Evolutionary conservation across 2,329 filamentous ascomycete genomes (phyloP).

Genomic region (Sclerotinia trifoliorum): DNA sequence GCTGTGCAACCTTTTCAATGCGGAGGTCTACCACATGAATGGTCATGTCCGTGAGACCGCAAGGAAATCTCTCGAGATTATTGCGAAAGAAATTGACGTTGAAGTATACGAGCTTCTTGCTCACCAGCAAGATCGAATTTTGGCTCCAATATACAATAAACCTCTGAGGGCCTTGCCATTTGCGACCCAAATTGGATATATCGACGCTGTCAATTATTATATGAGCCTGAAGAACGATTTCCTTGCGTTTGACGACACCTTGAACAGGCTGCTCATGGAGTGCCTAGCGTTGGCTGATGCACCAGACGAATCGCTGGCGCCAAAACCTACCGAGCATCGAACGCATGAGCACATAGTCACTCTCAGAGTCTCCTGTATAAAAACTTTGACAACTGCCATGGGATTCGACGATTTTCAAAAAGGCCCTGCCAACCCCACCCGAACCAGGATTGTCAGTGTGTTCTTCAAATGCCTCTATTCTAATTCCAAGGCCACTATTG

Average conservation of each 20-base stretch:
- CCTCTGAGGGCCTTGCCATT: conserved; percentile 91
- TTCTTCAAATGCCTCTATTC: conserved; percentile 99
- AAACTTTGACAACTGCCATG: conserved; percentile 89
- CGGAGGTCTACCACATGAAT: conserved; percentile 93
- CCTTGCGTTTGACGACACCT: conserved; percentile 85
- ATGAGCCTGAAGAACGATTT: conserved; percentile 86
- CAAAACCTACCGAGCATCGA: conserved; percentile 90
- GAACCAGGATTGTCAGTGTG: conserved; percentile 78
- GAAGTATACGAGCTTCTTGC: conserved; percentile 86
- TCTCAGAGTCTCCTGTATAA: conserved; percentile 88
- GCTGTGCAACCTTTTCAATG: conserved; percentile 81
- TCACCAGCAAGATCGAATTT: conserved; percentile 83
- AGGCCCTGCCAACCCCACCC: conserved; percentile 63
- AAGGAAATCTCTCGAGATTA: conserved; percentile 73
- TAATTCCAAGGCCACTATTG: conserved; percentile 86
- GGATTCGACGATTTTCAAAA: conserved; percentile 88
- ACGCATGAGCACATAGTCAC: conserved; percentile 95
- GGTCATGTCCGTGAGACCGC: conserved; percentile 88
- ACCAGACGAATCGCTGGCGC: conserved; percentile 85
- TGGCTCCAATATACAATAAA: conserved; percentile 94
- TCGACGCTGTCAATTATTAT: conserved; percentile 96
- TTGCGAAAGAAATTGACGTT: conserved; percentile 73
- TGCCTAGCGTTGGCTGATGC: conserved; percentile 92
- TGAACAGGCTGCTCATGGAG: conserved; percentile 89
- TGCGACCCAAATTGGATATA: conserved; percentile 93